These are phyloP conservation scores for Raffaelea arxii DNA, from an alignment of 2,329 filamentous ascomycete species.

Conservation along the genomic window DNA sequence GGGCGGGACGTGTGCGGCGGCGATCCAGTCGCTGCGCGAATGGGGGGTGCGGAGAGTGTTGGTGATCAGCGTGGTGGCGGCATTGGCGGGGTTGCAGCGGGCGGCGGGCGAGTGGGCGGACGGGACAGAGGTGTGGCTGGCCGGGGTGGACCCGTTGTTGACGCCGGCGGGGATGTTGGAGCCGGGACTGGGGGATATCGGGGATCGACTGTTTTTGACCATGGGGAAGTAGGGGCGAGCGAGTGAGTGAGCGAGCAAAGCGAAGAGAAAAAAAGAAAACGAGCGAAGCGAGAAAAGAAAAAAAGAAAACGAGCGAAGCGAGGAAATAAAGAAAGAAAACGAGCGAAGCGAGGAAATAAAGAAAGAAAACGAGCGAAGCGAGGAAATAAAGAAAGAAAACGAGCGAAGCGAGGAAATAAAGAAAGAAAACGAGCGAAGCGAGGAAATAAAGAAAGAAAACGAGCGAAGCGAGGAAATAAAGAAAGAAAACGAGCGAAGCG, in stretches of 20 bases:
- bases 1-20: slow-evolving; percentile 78
- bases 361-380: too few relatives aligned
- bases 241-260: too few relatives aligned
- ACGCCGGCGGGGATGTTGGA: slow-evolving; percentile 81
- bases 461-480: too few relatives aligned
- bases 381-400: too few relatives aligned
- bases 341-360: too few relatives aligned
- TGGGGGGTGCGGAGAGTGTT: slow-evolving; percentile 84
- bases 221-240: slow-evolving; percentile 70
- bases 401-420: not conserved
- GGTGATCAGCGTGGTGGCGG: slow-evolving; percentile 66
- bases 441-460: too few relatives aligned
- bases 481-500: too few relatives aligned
- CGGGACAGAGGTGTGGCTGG: slow-evolving; percentile 71
- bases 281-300: not conserved
- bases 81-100: slow-evolving; percentile 56
- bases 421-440: too few relatives aligned
- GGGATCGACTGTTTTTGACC: slow-evolving; percentile 81
- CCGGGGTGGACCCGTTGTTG: slow-evolving; percentile 64
- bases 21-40: slow-evolving; percentile 79
- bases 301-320: too few relatives aligned
- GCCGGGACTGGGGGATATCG: slow-evolving; percentile 83
- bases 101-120: slow-evolving; percentile 73
- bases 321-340: too few relatives aligned
- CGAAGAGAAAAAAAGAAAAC: too few relatives aligned